A percentile compares a stretch with the other conserved stretches of the same genome.
phyloP scores from a whole-genome alignment of 768 basidiomycete species.

The Mrakia frigida region DNA sequence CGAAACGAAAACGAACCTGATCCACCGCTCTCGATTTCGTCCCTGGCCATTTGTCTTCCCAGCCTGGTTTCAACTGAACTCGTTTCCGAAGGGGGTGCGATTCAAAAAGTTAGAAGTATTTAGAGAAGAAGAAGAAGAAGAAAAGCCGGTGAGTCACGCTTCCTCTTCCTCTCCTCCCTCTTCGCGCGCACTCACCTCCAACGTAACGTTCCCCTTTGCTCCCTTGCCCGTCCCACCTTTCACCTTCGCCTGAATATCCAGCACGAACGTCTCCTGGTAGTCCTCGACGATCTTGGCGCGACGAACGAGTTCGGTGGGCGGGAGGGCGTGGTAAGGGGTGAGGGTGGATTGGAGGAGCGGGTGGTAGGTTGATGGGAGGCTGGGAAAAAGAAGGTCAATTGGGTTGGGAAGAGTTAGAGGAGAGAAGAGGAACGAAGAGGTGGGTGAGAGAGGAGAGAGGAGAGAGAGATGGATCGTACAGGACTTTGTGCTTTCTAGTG shows the following conservation, averaged over 20 bases:
- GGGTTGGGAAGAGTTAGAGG: background rate
- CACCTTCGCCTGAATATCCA: background rate
- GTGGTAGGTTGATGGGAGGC: slow-evolving; percentile 4
- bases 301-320: background rate
- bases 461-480: too few relatives aligned
- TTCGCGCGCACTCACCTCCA: background rate
- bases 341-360: slow-evolving; percentile 1
- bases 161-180: background rate
- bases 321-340: background rate
- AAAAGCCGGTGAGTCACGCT: background rate
- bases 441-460: too few relatives aligned
- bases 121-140: background rate
- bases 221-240: background rate
- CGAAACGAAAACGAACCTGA: background rate
- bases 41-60: background rate
- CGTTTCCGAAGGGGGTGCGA: too few relatives aligned
- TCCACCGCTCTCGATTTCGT: background rate
- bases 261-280: background rate
- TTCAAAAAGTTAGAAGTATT: background rate
- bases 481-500: slow-evolving; percentile 5
- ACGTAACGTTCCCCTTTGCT: background rate
- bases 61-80: background rate
- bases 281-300: slow-evolving; percentile 8
- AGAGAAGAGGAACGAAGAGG: background rate
- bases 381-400: background rate